Conservation (phyloP, 306 rosid species). For the Cicer bijugum region DNA sequence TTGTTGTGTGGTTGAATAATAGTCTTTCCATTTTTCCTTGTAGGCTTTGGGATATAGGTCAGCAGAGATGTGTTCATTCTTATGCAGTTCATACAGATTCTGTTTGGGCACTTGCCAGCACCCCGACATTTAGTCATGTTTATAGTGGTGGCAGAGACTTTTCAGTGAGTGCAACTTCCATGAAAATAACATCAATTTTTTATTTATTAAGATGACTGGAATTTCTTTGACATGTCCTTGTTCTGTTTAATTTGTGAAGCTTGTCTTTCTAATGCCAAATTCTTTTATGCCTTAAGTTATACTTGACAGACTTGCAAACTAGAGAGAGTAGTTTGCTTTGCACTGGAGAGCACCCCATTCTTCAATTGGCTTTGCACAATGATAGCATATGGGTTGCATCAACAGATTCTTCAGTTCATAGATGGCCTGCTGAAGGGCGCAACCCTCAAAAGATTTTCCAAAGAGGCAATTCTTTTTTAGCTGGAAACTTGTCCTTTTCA, state of each 20-base stretch:
- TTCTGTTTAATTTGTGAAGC: conserved; percentile 42
- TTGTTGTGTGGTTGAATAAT: conserved; percentile 33
- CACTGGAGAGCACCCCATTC: conserved; percentile 89
- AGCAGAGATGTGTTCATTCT: conserved; percentile 96
- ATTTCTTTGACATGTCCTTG: conserved; percentile 28
- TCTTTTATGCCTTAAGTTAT: conserved; percentile 72
- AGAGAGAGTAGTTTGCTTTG: conserved; percentile 96
- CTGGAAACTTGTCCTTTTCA: conserved; percentile 94
- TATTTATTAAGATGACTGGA: conserved; percentile 5
- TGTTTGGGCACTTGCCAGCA: conserved; percentile 99
- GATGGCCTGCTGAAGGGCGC: conserved; percentile 88
- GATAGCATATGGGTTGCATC: conserved; percentile 92
- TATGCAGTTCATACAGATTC: conserved; percentile 99
- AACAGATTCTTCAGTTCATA: conserved; percentile 85
- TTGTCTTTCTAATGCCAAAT: conserved; percentile 52
- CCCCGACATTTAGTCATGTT: conserved; percentile 93
- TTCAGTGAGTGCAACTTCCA: conserved; percentile 76
- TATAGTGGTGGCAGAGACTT: conserved; percentile 98
- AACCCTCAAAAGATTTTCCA: conserved; percentile 87
- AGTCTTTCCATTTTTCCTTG: conserved; percentile 44
- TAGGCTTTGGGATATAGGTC: conserved; percentile 99
- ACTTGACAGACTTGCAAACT: conserved; percentile 96
- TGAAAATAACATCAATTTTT: conserved; percentile 29
- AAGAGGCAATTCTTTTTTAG: conserved; percentile 87
- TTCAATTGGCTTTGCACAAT: conserved; percentile 77